Percentiles rank a stretch among this genome's conserved stretches.
Conservation (phyloP, 495 filamentous ascomycete genomes). For the Xylaria curta region DNA sequence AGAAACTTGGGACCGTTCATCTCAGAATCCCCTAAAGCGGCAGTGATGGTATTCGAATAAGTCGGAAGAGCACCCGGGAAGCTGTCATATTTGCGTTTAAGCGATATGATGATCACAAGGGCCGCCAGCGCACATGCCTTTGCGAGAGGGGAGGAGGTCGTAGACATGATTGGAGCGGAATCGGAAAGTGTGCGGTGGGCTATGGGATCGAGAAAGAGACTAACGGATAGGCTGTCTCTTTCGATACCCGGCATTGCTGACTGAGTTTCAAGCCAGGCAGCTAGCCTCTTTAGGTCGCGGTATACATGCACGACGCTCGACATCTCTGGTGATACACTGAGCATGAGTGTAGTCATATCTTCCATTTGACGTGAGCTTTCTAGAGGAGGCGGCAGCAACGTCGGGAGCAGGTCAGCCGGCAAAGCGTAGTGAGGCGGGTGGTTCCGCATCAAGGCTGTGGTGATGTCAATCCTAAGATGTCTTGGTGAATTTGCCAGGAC, state of each 20-base stretch:
- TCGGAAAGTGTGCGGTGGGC: slow-evolving; percentile 27
- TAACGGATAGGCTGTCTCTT: slow-evolving; percentile 26
- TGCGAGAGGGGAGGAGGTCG: slow-evolving; percentile 8
- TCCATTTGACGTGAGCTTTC: slow-evolving; percentile 1
- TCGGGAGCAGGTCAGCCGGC: slow-evolving; percentile 29
- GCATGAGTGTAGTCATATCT: slow-evolving; percentile 23
- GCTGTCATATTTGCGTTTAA: slow-evolving; percentile 26
- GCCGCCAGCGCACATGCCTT: slow-evolving; percentile 30
- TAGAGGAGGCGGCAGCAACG: slow-evolving; percentile 15
- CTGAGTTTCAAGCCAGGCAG: slow-evolving; percentile 23
- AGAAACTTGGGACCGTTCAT: slow-evolving; percentile 9
- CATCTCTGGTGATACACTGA: slow-evolving; percentile 29
- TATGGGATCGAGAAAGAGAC: slow-evolving; percentile 31
- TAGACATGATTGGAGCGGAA: slow-evolving; percentile 18
- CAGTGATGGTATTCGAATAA: slow-evolving; percentile 23
- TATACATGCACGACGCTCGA: slow-evolving; percentile 25
- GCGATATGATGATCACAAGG: slow-evolving; percentile 25
- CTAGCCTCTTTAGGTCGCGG: slow-evolving; percentile 25
- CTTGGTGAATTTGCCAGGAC: slow-evolving; percentile 18
- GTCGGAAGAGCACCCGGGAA: slow-evolving; percentile 24
- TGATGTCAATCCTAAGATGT: slow-evolving; percentile 30
- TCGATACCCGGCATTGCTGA: slow-evolving; percentile 23
- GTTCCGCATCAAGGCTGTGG: slow-evolving; percentile 26
- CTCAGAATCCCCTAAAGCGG: slow-evolving; percentile 22
- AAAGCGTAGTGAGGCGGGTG: slow-evolving; percentile 29